phyloP scores from a whole-genome alignment of 169 alveolate species.

The Babesia bovis region DNA sequence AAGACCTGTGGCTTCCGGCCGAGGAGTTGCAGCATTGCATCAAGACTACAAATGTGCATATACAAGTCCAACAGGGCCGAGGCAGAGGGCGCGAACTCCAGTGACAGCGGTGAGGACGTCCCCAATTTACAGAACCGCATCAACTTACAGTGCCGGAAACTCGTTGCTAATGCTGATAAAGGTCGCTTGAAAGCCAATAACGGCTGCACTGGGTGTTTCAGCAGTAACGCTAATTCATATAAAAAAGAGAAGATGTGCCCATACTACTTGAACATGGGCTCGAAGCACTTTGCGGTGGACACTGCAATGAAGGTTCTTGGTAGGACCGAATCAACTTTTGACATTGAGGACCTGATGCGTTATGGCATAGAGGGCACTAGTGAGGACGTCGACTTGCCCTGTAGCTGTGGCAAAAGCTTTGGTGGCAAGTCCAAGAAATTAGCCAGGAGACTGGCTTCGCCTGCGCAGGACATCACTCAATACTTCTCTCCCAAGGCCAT shows the following conservation, averaged over 20 bases:
- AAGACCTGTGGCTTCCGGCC: slow-evolving; percentile 37
- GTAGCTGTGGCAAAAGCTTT: slow-evolving; percentile 1
- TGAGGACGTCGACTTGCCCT: background rate
- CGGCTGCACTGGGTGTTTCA: slow-evolving; percentile 46
- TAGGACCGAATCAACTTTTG: slow-evolving; percentile 28
- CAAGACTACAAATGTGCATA: slow-evolving; percentile 25
- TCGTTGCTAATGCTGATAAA: slow-evolving; percentile 20
- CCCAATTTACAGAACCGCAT: background rate
- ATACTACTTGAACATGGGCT: slow-evolving; percentile 43
- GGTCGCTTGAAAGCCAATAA: background rate
- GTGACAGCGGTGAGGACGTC: background rate
- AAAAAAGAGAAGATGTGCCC: slow-evolving; percentile 19
- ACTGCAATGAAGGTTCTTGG: slow-evolving; percentile 23
- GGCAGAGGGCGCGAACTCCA: background rate
- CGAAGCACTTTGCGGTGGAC: slow-evolving; percentile 19
- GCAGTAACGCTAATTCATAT: background rate
- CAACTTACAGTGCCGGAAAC: slow-evolving; percentile 6
- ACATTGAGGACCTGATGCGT: slow-evolving; percentile 32
- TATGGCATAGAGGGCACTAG: slow-evolving; percentile 4
- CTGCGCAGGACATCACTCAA: background rate
- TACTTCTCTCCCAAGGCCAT: background rate
- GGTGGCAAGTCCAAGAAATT: background rate
- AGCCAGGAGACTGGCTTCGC: background rate
- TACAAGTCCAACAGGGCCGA: slow-evolving; percentile 15
- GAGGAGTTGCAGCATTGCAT: slow-evolving; percentile 41